Evolutionary conservation across 2,329 filamentous ascomycete genomes (phyloP).

Genomic region (Aspergillus aculeatinus): DNA sequence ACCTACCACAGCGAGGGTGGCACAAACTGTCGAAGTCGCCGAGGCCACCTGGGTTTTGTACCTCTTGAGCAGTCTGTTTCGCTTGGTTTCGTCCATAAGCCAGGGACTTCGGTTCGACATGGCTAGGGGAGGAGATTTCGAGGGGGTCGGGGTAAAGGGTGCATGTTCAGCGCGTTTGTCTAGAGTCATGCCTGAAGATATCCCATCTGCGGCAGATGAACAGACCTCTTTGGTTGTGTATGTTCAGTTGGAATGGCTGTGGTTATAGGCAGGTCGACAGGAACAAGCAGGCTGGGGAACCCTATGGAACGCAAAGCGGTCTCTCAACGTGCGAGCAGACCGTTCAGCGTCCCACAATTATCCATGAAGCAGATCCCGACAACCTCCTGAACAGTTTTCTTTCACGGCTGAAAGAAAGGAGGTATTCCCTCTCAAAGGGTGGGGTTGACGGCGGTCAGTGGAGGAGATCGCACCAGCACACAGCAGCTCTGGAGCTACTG

Average conservation of each 20-base stretch:
- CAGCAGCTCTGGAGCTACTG: not conserved
- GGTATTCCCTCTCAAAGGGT: not conserved
- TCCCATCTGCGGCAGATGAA: slow-evolving; percentile 31
- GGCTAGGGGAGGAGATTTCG: slow-evolving; percentile 33
- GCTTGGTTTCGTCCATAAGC: slow-evolving; percentile 41
- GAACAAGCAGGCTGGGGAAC: slow-evolving; percentile 43
- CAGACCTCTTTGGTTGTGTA: slow-evolving; percentile 16
- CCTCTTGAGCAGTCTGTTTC: slow-evolving; percentile 45
- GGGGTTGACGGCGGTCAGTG: not conserved
- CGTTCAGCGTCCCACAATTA: slow-evolving; percentile 51
- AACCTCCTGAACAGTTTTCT: slow-evolving; percentile 14
- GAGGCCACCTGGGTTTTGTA: slow-evolving; percentile 50
- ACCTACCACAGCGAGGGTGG: slow-evolving; percentile 48
- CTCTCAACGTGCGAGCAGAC: slow-evolving; percentile 50
- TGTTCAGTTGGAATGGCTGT: slow-evolving; percentile 13
- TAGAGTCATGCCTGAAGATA: slow-evolving; percentile 38
- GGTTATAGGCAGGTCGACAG: slow-evolving; percentile 5
- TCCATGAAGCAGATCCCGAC: slow-evolving; percentile 37
- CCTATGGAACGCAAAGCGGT: slow-evolving; percentile 54
- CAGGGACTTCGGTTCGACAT: slow-evolving; percentile 35
- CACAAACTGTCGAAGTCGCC: slow-evolving; percentile 44
- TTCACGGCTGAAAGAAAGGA: not conserved
- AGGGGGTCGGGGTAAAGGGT: slow-evolving; percentile 33
- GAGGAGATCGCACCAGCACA: not conserved
- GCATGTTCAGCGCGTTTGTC: slow-evolving; percentile 44